A percentile compares a stretch with the other conserved stretches of the same genome.
These are phyloP conservation scores for Solanum lycopersicoides DNA, from an alignment of 257 asterid species.

Conservation along the genomic window DNA sequence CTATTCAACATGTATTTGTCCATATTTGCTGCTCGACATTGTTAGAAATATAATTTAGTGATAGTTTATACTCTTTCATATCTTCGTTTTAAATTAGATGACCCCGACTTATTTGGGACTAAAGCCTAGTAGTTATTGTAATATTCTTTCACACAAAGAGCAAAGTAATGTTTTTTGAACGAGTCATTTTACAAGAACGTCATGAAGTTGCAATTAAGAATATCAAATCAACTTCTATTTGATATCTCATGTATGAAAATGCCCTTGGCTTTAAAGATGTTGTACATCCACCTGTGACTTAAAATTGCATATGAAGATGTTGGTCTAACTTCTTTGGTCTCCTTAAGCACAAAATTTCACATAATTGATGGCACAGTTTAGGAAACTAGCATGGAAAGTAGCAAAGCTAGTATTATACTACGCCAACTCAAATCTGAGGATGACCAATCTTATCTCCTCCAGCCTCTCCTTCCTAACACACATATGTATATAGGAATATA, in stretches of 20 bases:
- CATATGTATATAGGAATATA: neutral
- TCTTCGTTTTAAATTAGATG: too few species aligned
- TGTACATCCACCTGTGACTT: neutral
- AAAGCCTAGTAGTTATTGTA: neutral
- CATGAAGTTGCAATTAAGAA: neutral
- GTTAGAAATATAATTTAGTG: neutral
- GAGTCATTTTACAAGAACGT: neutral
- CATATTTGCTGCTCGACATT: neutral
- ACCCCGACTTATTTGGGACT: neutral
- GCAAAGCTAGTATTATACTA: neutral
- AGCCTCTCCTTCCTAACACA: neutral
- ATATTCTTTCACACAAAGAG: neutral
- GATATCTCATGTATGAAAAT: neutral
- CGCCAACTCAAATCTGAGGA: neutral
- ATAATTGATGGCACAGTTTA: neutral
- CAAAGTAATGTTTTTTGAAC: neutral
- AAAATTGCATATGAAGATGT: neutral
- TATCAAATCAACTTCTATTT: neutral
- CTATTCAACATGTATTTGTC: neutral
- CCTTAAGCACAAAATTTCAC: neutral
- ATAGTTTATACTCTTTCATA: neutral
- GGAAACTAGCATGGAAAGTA: neutral
- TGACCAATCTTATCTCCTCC: neutral
- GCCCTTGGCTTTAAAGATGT: neutral
- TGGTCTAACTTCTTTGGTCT: neutral